phyloP scores from a whole-genome alignment of 2,329 filamentous ascomycete species.

The Clonostachys byssicola region DNA sequence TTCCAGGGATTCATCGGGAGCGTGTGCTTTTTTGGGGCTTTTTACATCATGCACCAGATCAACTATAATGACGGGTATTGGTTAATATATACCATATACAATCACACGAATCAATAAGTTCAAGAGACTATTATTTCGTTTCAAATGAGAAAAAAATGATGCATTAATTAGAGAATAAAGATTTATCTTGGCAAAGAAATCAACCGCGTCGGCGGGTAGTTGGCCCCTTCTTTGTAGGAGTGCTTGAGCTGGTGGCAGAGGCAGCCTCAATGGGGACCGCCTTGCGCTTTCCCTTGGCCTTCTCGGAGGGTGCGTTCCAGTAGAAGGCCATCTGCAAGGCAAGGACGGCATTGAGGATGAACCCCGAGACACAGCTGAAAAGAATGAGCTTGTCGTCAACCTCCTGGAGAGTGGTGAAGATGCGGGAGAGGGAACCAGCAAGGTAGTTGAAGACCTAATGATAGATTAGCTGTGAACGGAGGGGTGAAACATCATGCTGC shows the following conservation, averaged over 20 bases:
- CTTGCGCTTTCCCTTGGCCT: slow-evolving; percentile 37
- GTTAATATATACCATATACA: neutral
- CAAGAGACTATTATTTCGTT: neutral
- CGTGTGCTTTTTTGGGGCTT: too few species aligned
- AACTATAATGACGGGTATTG: neutral
- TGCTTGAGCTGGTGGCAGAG: slow-evolving; percentile 16
- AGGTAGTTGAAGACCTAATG: slow-evolving; percentile 97
- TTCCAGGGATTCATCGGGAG: too few species aligned
- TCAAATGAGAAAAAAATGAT: neutral
- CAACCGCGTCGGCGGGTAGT: slow-evolving; percentile 39
- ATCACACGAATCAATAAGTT: neutral
- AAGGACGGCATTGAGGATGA: slow-evolving; percentile 82
- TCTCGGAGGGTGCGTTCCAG: slow-evolving; percentile 70
- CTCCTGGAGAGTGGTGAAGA: slow-evolving; percentile 97
- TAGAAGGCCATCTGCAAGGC: slow-evolving; percentile 93
- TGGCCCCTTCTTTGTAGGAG: slow-evolving; percentile 30
- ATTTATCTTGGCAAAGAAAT: slow-evolving; percentile 1
- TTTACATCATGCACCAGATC: neutral
- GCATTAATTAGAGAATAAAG: neutral
- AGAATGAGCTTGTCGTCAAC: slow-evolving; percentile 95
- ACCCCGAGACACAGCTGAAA: slow-evolving; percentile 90
- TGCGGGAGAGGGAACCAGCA: slow-evolving; percentile 83
- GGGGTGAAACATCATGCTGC: neutral
- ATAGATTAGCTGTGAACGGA: neutral
- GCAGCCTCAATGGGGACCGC: slow-evolving; percentile 15